Evolutionary conservation across 257 asterid genomes (phyloP).

Genomic region (Scutellaria minor): DNA sequence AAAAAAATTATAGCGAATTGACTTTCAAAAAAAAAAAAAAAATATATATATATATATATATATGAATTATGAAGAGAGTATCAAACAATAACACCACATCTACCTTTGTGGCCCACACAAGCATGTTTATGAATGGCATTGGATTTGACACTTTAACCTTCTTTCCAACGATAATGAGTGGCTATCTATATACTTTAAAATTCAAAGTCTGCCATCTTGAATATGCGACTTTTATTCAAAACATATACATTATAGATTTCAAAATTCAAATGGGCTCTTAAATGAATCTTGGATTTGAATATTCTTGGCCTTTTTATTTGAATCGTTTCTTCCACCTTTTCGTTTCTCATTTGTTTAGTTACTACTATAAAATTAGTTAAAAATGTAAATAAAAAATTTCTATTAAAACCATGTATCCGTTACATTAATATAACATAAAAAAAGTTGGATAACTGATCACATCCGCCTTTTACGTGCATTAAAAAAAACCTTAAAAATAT

Average conservation of each 20-base stretch:
- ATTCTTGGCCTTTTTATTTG: background rate
- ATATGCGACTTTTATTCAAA: constrained; percentile 19
- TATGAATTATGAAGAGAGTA: background rate
- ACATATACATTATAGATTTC: background rate
- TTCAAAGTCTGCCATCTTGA: constrained; percentile 23
- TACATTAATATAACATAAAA: no score
- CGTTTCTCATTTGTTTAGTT: no score
- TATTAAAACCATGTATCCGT: no score
- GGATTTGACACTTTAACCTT: constrained; percentile 30
- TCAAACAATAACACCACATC: constrained; percentile 32
- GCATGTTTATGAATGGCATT: constrained; percentile 17
- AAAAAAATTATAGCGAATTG: constrained; percentile 35
- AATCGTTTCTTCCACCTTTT: background rate
- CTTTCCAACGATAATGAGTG: constrained; percentile 11
- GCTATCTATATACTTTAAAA: background rate
- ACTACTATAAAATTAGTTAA: no score
- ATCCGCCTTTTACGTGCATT: no score
- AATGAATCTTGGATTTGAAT: background rate
- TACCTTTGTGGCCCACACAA: constrained; percentile 40
- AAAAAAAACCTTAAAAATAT: no score
- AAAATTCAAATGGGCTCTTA: background rate
- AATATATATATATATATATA: constrained; percentile 16
- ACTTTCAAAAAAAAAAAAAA: background rate
- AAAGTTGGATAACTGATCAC: no score
- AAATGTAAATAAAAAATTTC: no score